Base-by-base conservation (phyloP, 176 grass and related monocot species). In the Oryza longistaminata region DNA sequence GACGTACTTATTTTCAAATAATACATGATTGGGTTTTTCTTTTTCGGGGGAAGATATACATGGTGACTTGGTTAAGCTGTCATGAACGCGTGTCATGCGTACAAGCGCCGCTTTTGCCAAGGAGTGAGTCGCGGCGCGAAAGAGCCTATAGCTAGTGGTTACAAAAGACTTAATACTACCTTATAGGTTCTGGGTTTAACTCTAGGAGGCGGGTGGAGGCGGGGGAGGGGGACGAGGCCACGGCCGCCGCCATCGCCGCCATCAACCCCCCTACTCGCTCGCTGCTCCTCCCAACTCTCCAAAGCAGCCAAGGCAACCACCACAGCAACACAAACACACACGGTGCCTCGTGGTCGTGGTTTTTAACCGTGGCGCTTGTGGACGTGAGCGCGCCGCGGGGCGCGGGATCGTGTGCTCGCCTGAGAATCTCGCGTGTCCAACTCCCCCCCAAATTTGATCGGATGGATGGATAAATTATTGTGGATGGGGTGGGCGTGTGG, bases 171-270 rank as follows among this genome's bases (percentile, higher is more conserved):
- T n/a, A n/a, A n/a, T n/a, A n/a, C n/a, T n/a, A n/a, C n/a, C n/a
- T n/a, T n/a, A n/a, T n/a, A n/a, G n/a, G n/a, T n/a, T n/a, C n/a
- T n/a, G n/a, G n/a, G n/a, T n/a, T n/a, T n/a, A n/a, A n/a, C n/a
- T n/a, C n/a, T n/a, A 25, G 71, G 65, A 74, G 68, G 11, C 84
- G 66, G 34, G 74, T 49, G 66, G 83, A 78, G 68, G 79, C 37
- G 4, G 88, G 27, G 71, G 77, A 85, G 33, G 39, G 65, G 86
- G 84, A 70, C 15, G 80, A 75, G n/a, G 80, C 80, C 80, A 90
- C 53, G 53, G 71, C 73, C 1, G 78, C 43, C 40, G 68, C 87
- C 22, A 64, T 64, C 62, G 78, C 73, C 79, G 83, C 79, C 82
- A 75, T 75, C 62, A 52, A 35, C 34, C 34, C 42, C 39, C 37